Conservation (phyloP, 2,329 filamentous ascomycete genomes). For the Trichoderma atrobrunneum region DNA sequence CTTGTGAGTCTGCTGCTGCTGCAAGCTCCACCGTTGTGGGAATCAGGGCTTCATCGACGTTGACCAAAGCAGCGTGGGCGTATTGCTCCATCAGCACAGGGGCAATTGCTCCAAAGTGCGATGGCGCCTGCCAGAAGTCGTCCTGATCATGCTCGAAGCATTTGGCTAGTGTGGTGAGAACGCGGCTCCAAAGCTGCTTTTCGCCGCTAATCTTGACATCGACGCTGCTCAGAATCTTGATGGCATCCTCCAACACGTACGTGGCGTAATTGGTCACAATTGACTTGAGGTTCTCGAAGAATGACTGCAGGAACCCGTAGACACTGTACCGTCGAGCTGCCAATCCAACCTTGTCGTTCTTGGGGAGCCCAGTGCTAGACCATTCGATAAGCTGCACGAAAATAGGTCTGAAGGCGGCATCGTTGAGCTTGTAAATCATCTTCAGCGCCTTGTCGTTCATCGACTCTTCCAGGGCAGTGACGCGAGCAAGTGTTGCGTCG, state of each 20-base stretch:
- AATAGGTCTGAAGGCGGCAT: constrained; percentile 86
- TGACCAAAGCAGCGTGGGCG: constrained; percentile 43
- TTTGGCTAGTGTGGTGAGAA: constrained; percentile 68
- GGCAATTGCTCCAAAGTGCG: constrained; percentile 75
- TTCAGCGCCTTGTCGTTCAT: constrained; percentile 73
- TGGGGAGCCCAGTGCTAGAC: constrained; percentile 60
- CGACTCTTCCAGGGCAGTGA: constrained; percentile 60
- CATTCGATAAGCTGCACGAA: constrained; percentile 86
- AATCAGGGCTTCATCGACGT: constrained; percentile 55
- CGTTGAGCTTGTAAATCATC: constrained; percentile 96
- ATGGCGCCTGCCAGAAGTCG: constrained; percentile 91
- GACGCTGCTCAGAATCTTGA: constrained; percentile 55
- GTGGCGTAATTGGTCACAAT: constrained; percentile 91
- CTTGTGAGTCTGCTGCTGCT: constrained; percentile 74
- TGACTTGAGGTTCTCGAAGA: constrained; percentile 85
- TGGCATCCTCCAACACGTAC: constrained; percentile 75
- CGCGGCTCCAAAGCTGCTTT: constrained; percentile 62
- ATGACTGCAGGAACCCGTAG: constrained; percentile 74
- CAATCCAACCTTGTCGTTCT: constrained; percentile 58
- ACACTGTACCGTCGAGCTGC: constrained; percentile 68
- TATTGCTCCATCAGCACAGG: constrained; percentile 68
- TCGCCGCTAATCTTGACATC: constrained; percentile 51
- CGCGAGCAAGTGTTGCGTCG: constrained; percentile 43
- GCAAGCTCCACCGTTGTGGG: constrained; percentile 79
- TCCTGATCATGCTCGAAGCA: constrained; percentile 89